phyloP scores from a whole-genome alignment of 768 basidiomycete species.

The Mycena rebaudengoi region DNA sequence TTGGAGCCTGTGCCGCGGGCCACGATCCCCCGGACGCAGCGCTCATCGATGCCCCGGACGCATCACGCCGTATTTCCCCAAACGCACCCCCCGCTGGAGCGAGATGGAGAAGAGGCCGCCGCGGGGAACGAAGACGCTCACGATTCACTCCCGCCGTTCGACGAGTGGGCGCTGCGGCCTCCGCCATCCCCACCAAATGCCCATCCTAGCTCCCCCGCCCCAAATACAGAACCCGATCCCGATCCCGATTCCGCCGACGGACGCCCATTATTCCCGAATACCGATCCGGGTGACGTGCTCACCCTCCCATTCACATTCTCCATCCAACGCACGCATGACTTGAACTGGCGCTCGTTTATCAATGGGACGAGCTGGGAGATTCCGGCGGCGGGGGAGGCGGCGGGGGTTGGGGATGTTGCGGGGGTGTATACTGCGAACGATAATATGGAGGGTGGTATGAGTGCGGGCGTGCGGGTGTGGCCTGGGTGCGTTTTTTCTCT shows the following conservation, averaged over 20 bases:
- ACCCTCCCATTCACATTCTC: slow-evolving; percentile 23
- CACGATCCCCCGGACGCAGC: not conserved
- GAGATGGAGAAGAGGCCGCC: no score
- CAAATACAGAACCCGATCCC: not conserved
- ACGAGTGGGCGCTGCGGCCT: slow-evolving; percentile 7
- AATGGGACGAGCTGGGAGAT: slow-evolving; percentile 27
- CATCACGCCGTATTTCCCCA: no score
- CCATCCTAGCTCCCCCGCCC: not conserved
- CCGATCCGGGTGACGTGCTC: not conserved
- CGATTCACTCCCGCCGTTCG: not conserved
- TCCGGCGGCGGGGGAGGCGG: slow-evolving; percentile 1
- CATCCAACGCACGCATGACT: slow-evolving; percentile 24
- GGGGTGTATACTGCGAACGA: not conserved
- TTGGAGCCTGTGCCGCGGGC: not conserved
- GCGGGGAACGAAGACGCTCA: not conserved
- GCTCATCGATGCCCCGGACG: no score
- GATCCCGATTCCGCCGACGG: no score
- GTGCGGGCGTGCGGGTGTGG: slow-evolving; percentile 7
- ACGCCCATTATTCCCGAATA: no score
- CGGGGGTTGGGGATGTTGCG: not conserved
- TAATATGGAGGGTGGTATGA: not conserved
- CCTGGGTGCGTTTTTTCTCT: slow-evolving; percentile 9
- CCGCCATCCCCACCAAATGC: not conserved
- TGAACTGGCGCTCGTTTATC: slow-evolving; percentile 26
- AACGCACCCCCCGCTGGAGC: no score